Percentiles rank a stretch among this genome's conserved stretches.
These are phyloP conservation scores for Ophiorrhiza pumila DNA, from an alignment of 257 asterid genomes.

Conservation along the genomic window DNA sequence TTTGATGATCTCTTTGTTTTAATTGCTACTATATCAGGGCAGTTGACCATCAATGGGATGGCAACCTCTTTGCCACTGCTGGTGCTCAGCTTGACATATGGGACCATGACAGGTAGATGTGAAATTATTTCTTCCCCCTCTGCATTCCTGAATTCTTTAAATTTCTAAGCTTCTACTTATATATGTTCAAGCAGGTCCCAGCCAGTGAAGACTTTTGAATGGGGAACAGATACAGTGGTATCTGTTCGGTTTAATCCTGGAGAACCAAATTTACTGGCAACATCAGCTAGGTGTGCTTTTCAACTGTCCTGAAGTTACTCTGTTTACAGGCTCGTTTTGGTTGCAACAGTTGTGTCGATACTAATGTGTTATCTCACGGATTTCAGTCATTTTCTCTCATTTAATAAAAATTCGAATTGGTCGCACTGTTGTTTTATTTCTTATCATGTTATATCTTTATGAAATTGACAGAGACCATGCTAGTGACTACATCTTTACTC, in stretches of 20 bases:
- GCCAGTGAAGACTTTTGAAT: constrained; percentile 76
- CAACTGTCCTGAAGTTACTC: not conserved
- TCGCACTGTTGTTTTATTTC: not conserved
- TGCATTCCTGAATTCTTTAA: not conserved
- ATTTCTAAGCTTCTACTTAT: constrained; percentile 19
- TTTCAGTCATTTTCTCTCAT: too few relatives aligned
- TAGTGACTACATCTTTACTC: not conserved
- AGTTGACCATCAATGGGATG: constrained; percentile 89
- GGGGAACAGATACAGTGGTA: constrained; percentile 72
- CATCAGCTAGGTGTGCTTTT: constrained; percentile 72
- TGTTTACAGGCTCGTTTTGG: not conserved
- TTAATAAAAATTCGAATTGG: not conserved
- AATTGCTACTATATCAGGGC: constrained; percentile 46
- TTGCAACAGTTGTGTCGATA: too few relatives aligned
- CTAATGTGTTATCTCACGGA: too few relatives aligned
- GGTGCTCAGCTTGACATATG: constrained; percentile 96
- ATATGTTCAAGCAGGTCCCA: constrained; percentile 67
- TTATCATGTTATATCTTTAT: too few relatives aligned
- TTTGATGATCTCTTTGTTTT: not conserved
- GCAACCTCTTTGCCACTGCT: constrained; percentile 90
- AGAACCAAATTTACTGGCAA: constrained; percentile 80
- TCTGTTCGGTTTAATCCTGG: constrained; percentile 93
- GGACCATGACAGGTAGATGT: constrained; percentile 82
- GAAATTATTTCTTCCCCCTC: not conserved
- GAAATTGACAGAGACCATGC: not conserved